These are phyloP conservation scores for Amphirosellinia nigrospora DNA, from an alignment of 495 filamentous ascomycete genomes.

Conservation along the genomic window DNA sequence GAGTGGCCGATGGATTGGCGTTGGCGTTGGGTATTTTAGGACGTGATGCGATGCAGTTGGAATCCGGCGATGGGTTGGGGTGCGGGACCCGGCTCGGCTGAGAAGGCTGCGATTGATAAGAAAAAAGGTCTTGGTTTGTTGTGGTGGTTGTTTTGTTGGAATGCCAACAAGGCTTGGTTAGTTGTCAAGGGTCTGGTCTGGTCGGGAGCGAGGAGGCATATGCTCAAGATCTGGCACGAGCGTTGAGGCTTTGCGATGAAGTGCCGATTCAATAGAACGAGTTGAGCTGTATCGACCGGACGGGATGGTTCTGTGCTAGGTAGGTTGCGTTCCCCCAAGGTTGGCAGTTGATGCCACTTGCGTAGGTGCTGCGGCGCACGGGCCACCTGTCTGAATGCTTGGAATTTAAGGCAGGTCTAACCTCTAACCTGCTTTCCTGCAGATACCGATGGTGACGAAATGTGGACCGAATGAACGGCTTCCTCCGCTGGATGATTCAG, in stretches of 20 bases:
- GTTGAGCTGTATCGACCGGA: too few relatives aligned
- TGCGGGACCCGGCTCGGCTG: neutral
- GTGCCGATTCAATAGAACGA: neutral
- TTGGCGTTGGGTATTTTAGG: neutral
- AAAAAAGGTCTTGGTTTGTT: neutral
- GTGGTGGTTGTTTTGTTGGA: neutral
- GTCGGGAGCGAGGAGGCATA: constrained; percentile 4
- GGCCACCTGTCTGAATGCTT: neutral
- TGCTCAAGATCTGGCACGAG: neutral
- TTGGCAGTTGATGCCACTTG: constrained; percentile 6
- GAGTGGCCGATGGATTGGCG: neutral
- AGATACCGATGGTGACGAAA: neutral
- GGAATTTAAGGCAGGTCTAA: neutral
- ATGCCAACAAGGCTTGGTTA: neutral
- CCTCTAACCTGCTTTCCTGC: neutral
- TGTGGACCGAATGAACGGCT: constrained; percentile 3
- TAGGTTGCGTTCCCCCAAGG: neutral
- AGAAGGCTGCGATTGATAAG: neutral
- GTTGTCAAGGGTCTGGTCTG: constrained; percentile 4
- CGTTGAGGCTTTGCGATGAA: constrained; percentile 17
- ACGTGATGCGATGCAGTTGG: neutral
- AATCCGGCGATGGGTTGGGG: neutral
- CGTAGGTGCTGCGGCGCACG: neutral
- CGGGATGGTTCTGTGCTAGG: neutral
- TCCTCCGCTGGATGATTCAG: constrained; percentile 1